A percentile compares a stretch with the other conserved stretches of the same genome.
Conservation (phyloP, 2,329 filamentous ascomycete genomes). For the Colletotrichum tanaceti region DNA sequence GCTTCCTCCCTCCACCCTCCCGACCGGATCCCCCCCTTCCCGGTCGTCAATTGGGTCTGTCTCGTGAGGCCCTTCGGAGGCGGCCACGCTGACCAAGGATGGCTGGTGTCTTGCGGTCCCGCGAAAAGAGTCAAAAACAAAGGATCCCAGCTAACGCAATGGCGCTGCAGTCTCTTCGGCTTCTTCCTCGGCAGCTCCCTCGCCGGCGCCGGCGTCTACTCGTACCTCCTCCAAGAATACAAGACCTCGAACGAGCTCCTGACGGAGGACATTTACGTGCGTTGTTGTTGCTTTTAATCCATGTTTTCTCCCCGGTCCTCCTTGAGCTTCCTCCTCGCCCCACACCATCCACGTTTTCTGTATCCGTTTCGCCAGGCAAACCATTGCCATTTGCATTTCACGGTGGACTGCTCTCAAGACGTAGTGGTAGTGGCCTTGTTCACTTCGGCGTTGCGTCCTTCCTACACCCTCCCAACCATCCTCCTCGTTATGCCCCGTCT, state of each 20-base stretch:
- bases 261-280: slow-evolving; percentile 95
- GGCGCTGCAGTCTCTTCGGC: slow-evolving; percentile 77
- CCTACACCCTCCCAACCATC: not conserved
- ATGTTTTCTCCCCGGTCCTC: slow-evolving; percentile 30
- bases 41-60: slow-evolving; percentile 11
- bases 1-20: not conserved
- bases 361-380: slow-evolving; percentile 28
- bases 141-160: slow-evolving; percentile 16
- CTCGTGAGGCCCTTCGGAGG: not conserved
- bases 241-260: slow-evolving; percentile 92
- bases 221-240: slow-evolving; percentile 94
- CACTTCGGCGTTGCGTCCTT: not conserved
- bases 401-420: slow-evolving; percentile 27
- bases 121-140: not conserved
- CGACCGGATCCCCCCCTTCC: not conserved
- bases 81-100: not conserved
- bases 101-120: too few species aligned
- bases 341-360: not conserved
- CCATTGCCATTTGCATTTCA: not conserved
- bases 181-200: slow-evolving; percentile 88
- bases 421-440: slow-evolving; percentile 8
- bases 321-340: not conserved
- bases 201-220: slow-evolving; percentile 85
- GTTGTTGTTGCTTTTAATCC: slow-evolving; percentile 63
- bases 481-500: too few species aligned